Evolutionary conservation across 2,329 filamentous ascomycete genomes (phyloP), one percentile per base, ranked within the genome.

Genomic region (Tolypocladium nubicola): DNA sequence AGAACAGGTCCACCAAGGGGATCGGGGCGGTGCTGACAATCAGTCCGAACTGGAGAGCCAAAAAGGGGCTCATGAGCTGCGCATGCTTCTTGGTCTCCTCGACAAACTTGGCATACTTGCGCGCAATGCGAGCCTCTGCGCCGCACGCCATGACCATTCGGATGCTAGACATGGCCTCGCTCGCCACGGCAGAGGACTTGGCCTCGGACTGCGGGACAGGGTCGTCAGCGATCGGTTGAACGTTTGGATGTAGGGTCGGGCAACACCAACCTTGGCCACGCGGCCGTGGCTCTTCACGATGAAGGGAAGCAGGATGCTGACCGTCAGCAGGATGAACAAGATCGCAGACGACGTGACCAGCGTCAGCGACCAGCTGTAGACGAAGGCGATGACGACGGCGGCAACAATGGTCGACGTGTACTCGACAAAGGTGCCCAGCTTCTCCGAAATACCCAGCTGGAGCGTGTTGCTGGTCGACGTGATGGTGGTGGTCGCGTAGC

Each of bases 401-500:
- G 81, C 68, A 38, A 82, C 66, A 55, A 84, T 76, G 33, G 79
- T 79, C 0, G 81, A 68, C 2, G 70, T 68, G 61, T 74, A 85
- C 64, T 86, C 82, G 57, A 86, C 63, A 52, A 84, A 79, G 1
- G 76, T 76, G 9, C 81, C 82, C 0, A 87, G 72, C 63, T 85
- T 85, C 65, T 86, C 83, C 0, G 82, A 85, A 43, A 86, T 84
- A 3, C 84, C 84, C 14, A 85, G 71, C 68, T 87, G 84, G n/a
- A 87, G 71, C 1, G 76, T 78, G 66, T 86, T 87, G 59, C 82
- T 80, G 1, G 82, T 83, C 2, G 81, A 79, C 0, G 84, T 87
- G 60, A 87, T 86, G 40, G 84, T 84, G 16, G 76, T 77, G 0
- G 83, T 83, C 0, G 82, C 80, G n/a, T 80, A 75, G 1, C 85